Base-by-base conservation (phyloP, 2,329 filamentous ascomycete species). In the Botryotinia calthae region DNA sequence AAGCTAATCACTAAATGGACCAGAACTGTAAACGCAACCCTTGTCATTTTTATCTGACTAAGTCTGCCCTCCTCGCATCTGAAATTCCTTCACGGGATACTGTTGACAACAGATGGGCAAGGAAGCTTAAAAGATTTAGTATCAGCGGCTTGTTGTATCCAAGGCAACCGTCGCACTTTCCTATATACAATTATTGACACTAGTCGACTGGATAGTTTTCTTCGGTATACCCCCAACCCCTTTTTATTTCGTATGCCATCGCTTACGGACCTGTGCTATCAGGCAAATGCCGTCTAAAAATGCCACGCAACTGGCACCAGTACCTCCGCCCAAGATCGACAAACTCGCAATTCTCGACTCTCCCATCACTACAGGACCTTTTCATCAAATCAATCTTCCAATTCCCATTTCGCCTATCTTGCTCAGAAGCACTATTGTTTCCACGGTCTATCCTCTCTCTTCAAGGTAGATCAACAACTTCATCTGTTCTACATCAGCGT, bases 21-120 rank as follows among this genome's bases (percentile, higher is more conserved):
- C 16, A 72, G 51, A 31, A 22, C 25, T 40, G 34, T 59, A 31
- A 18, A 72, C 22, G 18, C 12, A 46, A 31, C 42, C 10, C 48
- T 61, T 54, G 28, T 48, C 22, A 18, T 72, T 28, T 68, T 72
- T 2, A 46, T 51, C 70, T 72, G 40, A 61, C 34, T 4, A 67
- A 40, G 18, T 68, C 18, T 28, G 20, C 40, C 4, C 40, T 68
- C 18, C 51, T 68, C 4, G 63, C 25, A 34, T 72, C 62, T 40
- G 51, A 72, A 8, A n/a, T 61, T n/a, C 37, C 40, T 56, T 25
- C 34, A 6, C 56, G 20, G 37, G 20, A 51, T 18, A 25, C 25
- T 20, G 8, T n/a, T 56, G 59, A 66, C 10, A 42, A 42, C 20
- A n/a, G 51, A 40, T 22, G 4, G 25, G 2, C 20, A 14, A 18